Evolutionary conservation across 2,329 filamentous ascomycete genomes (phyloP).

Genomic region (Xylariomycetidae sp.): DNA sequence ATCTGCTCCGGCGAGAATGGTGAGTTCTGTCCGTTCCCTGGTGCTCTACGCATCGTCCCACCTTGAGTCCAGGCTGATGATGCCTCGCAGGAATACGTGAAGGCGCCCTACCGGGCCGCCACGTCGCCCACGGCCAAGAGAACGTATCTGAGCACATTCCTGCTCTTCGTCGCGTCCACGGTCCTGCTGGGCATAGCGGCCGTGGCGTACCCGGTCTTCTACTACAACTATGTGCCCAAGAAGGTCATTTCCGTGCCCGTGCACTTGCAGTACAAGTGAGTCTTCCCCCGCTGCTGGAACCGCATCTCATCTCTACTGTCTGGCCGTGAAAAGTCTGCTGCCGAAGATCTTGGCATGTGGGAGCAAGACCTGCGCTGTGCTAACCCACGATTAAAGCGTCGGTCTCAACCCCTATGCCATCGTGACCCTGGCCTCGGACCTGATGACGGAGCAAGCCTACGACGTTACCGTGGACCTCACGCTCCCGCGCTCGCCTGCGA

Average conservation of each 20-base stretch:
- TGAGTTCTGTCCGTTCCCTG: conserved; percentile 4
- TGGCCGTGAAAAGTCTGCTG: too few species aligned
- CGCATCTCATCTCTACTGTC: too few species aligned
- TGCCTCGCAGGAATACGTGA: conserved; percentile 19
- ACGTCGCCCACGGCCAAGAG: conserved; percentile 48
- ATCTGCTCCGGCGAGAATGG: not conserved
- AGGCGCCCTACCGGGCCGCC: conserved; percentile 28
- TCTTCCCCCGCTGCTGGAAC: too few species aligned
- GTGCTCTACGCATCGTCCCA: not conserved
- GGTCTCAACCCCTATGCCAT: conserved; percentile 49
- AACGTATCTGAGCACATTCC: conserved; percentile 39
- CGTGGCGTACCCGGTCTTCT: conserved; percentile 46
- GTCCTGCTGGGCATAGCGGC: conserved; percentile 42
- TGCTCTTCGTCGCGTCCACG: conserved; percentile 37
- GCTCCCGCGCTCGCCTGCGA: conserved; percentile 71
- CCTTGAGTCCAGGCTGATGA: too few species aligned
- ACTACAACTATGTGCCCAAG: conserved; percentile 51
- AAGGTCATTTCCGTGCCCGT: conserved; percentile 46
- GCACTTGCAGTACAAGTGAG: conserved; percentile 54
- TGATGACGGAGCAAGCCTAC: conserved; percentile 73
- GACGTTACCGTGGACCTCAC: conserved; percentile 71
- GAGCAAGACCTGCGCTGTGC: too few species aligned
- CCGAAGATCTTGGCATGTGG: too few species aligned
- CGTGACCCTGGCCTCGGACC: conserved; percentile 39
- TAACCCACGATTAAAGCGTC: conserved; percentile 35